Evolutionary conservation across 176 grass and related monocot species (phyloP).

Genomic region (Carex scoparia): DNA sequence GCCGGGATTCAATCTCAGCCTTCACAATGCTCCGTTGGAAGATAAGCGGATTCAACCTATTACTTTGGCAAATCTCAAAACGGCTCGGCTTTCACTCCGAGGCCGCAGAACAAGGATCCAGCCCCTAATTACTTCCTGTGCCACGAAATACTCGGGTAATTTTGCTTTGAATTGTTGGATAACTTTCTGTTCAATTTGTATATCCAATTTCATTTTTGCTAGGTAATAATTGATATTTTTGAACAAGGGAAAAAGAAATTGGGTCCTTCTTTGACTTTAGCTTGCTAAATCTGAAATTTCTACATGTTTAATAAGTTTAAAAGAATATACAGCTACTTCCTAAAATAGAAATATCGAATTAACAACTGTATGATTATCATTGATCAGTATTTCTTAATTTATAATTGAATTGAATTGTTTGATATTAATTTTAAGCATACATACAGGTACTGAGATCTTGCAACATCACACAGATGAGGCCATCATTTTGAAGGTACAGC

Average conservation of each 20-base stretch:
- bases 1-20: neutral
- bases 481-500: slow-evolving; percentile 55
- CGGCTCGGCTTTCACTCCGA: slow-evolving; percentile 10
- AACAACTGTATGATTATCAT: neutral
- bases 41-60: slow-evolving; percentile 10
- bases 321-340: neutral
- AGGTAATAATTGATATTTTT: neutral
- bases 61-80: neutral
- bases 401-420: slow-evolving; percentile 16
- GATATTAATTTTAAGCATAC: neutral
- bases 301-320: neutral
- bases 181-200: neutral
- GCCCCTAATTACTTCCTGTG: slow-evolving; percentile 7
- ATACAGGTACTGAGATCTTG: slow-evolving; percentile 44
- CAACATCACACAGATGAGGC: slow-evolving; percentile 61
- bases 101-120: slow-evolving; percentile 4
- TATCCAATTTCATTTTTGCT: neutral
- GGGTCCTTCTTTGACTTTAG: neutral
- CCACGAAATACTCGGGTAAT: slow-evolving; percentile 49
- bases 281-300: neutral
- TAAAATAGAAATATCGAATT: neutral
- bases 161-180: slow-evolving; percentile 9
- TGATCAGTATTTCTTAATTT: neutral
- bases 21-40: slow-evolving; percentile 23
- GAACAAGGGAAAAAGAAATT: neutral